Percentiles rank a stretch among this genome's conserved stretches.
Evolutionary conservation across 345 rosid genomes (phyloP).

Genomic region (Mallotus nudiflorus): DNA sequence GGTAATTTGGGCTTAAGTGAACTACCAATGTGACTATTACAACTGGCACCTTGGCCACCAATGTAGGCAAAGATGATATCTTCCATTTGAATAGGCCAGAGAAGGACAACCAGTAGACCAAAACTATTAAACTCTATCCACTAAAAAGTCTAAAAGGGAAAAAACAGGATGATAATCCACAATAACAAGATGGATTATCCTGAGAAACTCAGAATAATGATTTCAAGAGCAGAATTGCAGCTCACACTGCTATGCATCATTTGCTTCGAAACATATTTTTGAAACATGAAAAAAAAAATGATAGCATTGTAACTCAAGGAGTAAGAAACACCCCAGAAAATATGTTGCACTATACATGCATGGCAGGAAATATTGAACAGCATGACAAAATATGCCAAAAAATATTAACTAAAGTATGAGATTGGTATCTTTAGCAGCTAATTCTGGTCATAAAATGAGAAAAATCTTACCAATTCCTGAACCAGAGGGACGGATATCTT

Average conservation of each 20-base stretch:
- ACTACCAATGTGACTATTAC: not conserved
- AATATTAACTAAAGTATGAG: no score
- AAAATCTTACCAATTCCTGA: conserved; percentile 82
- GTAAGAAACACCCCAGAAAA: not conserved
- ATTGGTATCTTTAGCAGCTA: not conserved
- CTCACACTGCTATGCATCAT: no score
- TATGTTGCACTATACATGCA: conserved; percentile 4
- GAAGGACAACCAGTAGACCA: not conserved
- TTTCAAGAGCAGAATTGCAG: conserved; percentile 6
- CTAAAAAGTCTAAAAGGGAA: not conserved
- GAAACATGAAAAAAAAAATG: not conserved
- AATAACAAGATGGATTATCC: not conserved
- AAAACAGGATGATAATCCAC: not conserved
- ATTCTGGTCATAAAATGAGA: conserved; percentile 5
- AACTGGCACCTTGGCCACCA: not conserved
- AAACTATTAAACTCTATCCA: conserved; percentile 1
- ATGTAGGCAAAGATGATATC: not conserved
- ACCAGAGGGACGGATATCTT: conserved; percentile 79
- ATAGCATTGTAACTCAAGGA: not conserved
- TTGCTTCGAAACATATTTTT: no score
- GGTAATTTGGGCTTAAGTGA: not conserved
- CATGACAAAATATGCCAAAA: not conserved
- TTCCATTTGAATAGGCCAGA: not conserved
- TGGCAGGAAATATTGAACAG: not conserved
- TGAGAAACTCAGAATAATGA: not conserved